A percentile compares a stretch with the other conserved stretches of the same genome.
These are phyloP conservation scores for Linnemannia zychae DNA, from an alignment of 192 early-diverging fungal genomes.

Conservation along the genomic window DNA sequence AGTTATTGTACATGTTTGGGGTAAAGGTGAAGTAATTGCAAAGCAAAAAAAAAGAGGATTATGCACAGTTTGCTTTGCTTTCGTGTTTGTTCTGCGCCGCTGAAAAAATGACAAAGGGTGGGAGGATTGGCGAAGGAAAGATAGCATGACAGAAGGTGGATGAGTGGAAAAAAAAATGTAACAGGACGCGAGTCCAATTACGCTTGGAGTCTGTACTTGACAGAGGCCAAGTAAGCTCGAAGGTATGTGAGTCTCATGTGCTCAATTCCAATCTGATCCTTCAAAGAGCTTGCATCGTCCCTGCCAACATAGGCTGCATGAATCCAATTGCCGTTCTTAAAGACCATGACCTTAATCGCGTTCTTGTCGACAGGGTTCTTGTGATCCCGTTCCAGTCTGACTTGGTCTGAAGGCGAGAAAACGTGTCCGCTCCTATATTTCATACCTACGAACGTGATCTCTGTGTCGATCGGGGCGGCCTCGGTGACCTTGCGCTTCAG, in stretches of 20 bases:
- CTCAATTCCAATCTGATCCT: conserved; percentile 1
- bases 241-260: not conserved
- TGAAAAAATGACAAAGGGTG: not conserved
- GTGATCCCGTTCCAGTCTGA: not conserved
- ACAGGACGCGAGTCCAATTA: not conserved
- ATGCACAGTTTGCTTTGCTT: too few species aligned
- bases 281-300: not conserved
- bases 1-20: too few species aligned
- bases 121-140: not conserved
- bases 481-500: not conserved
- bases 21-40: too few species aligned
- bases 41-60: too few species aligned
- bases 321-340: not conserved
- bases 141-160: not conserved
- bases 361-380: conserved; percentile 1
- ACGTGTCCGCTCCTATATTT: not conserved
- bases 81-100: not conserved
- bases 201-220: not conserved
- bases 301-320: not conserved
- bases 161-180: not conserved
- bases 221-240: not conserved
- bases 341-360: not conserved
- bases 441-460: conserved; percentile 3
- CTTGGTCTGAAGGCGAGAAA: not conserved
- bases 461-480: not conserved